Percentiles rank a stretch among this genome's conserved stretches.
Conservation (phyloP, 2,329 filamentous ascomycete species). For the Phoma sp. region DNA sequence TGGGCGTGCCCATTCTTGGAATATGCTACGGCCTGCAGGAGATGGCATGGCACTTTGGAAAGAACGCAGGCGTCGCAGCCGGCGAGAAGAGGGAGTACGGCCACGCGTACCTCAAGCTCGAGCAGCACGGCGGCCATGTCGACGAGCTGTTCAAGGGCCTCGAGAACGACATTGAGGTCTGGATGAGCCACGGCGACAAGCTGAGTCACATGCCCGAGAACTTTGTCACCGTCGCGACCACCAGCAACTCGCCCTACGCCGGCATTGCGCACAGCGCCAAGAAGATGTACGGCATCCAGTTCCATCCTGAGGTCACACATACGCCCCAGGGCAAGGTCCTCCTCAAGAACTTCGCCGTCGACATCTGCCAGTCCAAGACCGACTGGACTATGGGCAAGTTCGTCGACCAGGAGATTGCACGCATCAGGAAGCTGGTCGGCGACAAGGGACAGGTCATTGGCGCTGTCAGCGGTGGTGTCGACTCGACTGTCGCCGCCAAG, state of each 20-base stretch:
- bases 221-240: slow-evolving; percentile 77
- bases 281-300: slow-evolving; percentile 82
- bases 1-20: slow-evolving; percentile 66
- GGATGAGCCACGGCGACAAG: slow-evolving; percentile 93
- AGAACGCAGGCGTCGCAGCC: slow-evolving; percentile 66
- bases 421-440: slow-evolving; percentile 84
- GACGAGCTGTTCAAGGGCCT: slow-evolving; percentile 81
- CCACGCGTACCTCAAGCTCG: slow-evolving; percentile 69
- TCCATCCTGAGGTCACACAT: slow-evolving; percentile 85
- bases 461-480: slow-evolving; percentile 82
- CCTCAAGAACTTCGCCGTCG: slow-evolving; percentile 81
- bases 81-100: slow-evolving; percentile 75
- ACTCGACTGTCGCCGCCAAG: slow-evolving; percentile 85
- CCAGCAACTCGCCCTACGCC: slow-evolving; percentile 77
- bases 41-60: slow-evolving; percentile 72
- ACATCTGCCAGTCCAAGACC: slow-evolving; percentile 77
- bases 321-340: slow-evolving; percentile 73
- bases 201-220: slow-evolving; percentile 73
- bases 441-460: slow-evolving; percentile 81
- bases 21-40: slow-evolving; percentile 74
- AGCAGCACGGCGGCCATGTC: slow-evolving; percentile 65
- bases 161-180: slow-evolving; percentile 73
- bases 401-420: slow-evolving; percentile 76
- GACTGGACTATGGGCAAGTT: slow-evolving; percentile 91
- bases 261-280: slow-evolving; percentile 75